phyloP scores from a whole-genome alignment of 1,284 basidiomycete species.

The Ustilago bromivora region DNA sequence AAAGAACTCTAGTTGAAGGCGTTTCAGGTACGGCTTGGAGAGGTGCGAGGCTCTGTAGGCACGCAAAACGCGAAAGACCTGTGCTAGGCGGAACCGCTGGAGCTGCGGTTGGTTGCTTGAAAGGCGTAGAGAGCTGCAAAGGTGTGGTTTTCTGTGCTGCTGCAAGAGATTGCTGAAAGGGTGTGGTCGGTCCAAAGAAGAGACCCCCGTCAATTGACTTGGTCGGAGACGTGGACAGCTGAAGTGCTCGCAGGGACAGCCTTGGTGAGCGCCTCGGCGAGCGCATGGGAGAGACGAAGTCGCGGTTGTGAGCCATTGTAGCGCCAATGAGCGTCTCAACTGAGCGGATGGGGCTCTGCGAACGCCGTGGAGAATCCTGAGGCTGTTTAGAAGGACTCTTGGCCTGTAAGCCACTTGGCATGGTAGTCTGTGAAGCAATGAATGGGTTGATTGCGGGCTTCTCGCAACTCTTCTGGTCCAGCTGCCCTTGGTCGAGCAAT shows the following conservation, averaged over 20 bases:
- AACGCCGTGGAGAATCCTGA: conserved; percentile 12
- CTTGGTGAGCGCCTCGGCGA: conserved; percentile 38
- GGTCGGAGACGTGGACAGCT: conserved; percentile 36
- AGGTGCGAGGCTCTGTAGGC: conserved; percentile 31
- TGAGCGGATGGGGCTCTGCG: conserved; percentile 34
- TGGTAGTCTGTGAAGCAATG: conserved; percentile 10
- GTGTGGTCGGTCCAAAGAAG: conserved; percentile 21
- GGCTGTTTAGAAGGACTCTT: conserved; percentile 31
- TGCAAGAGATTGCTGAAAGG: conserved; percentile 15
- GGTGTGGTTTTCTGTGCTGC: conserved; percentile 9
- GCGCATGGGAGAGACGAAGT: conserved; percentile 30
- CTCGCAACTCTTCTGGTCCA: background rate
- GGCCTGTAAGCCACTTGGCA: background rate
- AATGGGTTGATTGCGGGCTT: conserved; percentile 13
- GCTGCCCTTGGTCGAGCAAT: background rate
- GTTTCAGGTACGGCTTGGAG: conserved; percentile 20
- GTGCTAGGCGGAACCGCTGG: conserved; percentile 31
- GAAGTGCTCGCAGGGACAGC: conserved; percentile 33
- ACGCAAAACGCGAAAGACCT: conserved; percentile 41
- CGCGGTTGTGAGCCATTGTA: conserved; percentile 29
- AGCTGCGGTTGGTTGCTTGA: conserved; percentile 11
- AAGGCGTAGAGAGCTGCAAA: conserved; percentile 23
- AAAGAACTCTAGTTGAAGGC: conserved; percentile 23
- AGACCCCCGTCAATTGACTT: conserved; percentile 13
- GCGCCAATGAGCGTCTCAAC: conserved; percentile 45